Percentiles rank a stretch among this genome's conserved stretches.
phyloP scores from a whole-genome alignment of 2,329 filamentous ascomycete genomes.

The Blastomyces parvus region DNA sequence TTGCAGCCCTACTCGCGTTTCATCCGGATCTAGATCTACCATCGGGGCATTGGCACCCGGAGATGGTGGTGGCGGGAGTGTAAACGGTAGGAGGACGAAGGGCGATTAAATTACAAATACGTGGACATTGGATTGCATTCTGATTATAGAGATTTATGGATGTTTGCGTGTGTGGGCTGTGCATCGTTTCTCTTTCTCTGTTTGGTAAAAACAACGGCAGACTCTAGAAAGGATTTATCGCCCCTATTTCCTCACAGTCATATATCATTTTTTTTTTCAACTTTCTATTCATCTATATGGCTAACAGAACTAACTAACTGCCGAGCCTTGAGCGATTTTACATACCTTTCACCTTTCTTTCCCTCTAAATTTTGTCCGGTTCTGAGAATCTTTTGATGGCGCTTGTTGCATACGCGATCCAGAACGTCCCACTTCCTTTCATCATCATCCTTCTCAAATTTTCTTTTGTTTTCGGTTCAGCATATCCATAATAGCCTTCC shows the following conservation, averaged over 20 bases:
- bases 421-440: neutral
- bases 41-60: neutral
- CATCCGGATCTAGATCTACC: neutral
- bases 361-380: neutral
- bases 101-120: neutral
- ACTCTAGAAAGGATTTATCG: neutral
- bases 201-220: neutral
- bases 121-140: neutral
- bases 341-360: neutral
- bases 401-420: neutral
- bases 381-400: neutral
- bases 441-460: neutral
- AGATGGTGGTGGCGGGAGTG: neutral
- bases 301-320: neutral
- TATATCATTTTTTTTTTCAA: neutral
- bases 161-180: neutral
- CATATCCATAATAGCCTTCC: neutral
- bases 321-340: neutral
- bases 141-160: neutral
- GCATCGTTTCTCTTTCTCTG: neutral
- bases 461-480: neutral
- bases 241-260: neutral
- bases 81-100: slow-evolving; percentile 1
- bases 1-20: neutral
- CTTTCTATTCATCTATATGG: neutral